A percentile compares a stretch with the other conserved stretches of the same genome.
Conservation (phyloP, 768 basidiomycete genomes). For the Lactifluus pinguis region DNA sequence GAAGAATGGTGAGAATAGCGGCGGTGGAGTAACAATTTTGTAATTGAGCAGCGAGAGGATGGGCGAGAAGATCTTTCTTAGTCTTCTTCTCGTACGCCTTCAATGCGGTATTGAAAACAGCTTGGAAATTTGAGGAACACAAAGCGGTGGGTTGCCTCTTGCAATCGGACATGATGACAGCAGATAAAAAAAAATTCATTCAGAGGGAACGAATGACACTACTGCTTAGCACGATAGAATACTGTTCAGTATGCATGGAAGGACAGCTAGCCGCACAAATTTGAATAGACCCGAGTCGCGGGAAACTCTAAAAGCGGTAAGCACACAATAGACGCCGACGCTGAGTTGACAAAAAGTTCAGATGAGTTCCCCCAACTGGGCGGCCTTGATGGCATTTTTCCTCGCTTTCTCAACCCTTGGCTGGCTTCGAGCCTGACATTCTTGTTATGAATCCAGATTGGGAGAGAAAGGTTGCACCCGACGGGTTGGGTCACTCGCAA, state of each 20-base stretch:
- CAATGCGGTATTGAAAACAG: background rate
- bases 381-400: conserved; percentile 17
- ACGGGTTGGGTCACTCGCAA: conserved; percentile 20
- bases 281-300: too few relatives aligned
- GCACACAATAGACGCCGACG: too few relatives aligned
- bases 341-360: too few relatives aligned
- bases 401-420: conserved; percentile 19
- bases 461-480: conserved; percentile 21
- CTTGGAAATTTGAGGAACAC: background rate
- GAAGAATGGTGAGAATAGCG: background rate
- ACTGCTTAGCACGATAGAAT: too few relatives aligned
- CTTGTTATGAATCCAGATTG: conserved; percentile 24
- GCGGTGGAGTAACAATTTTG: background rate
- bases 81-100: background rate
- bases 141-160: background rate
- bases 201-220: too few relatives aligned
- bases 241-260: too few relatives aligned
- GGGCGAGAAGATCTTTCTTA: background rate
- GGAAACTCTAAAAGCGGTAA: too few relatives aligned
- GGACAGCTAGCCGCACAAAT: too few relatives aligned
- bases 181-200: too few relatives aligned
- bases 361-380: conserved; percentile 20
- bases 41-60: background rate
- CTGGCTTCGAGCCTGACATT: conserved; percentile 24
- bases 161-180: background rate